phyloP scores from a whole-genome alignment of 345 rosid genomes.

The Eucalyptus pumila region DNA sequence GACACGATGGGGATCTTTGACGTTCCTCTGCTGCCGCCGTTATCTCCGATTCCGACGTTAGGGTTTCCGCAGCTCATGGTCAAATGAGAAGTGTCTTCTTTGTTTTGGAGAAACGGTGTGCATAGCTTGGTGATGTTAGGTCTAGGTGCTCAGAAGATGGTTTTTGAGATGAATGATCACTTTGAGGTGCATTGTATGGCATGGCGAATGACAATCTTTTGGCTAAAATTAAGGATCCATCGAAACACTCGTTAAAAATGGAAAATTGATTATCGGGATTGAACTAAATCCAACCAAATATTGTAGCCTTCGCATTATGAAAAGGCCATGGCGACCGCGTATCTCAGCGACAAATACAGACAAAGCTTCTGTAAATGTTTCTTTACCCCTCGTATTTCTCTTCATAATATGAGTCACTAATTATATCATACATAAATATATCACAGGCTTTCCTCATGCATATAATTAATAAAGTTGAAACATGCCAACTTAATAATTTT shows the following conservation, averaged over 20 bases:
- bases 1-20: conserved; percentile 27
- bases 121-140: background rate
- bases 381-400: background rate
- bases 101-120: background rate
- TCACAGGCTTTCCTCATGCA: background rate
- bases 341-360: background rate
- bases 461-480: background rate
- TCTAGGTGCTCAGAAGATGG: background rate
- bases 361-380: background rate
- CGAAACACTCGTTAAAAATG: background rate
- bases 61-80: conserved; percentile 14
- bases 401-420: background rate
- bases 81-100: background rate
- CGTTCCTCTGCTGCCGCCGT: conserved; percentile 44
- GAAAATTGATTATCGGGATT: background rate
- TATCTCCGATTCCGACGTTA: conserved; percentile 25
- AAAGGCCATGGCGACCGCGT: background rate
- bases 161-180: background rate
- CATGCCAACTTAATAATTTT: background rate
- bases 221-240: background rate
- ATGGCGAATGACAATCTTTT: background rate
- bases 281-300: background rate
- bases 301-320: background rate
- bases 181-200: background rate
- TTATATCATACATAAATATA: background rate